Percentiles rank a stretch among this genome's conserved stretches.
These are phyloP conservation scores for Aspergillus texensis DNA, from an alignment of 2,329 filamentous ascomycete genomes.

Conservation along the genomic window DNA sequence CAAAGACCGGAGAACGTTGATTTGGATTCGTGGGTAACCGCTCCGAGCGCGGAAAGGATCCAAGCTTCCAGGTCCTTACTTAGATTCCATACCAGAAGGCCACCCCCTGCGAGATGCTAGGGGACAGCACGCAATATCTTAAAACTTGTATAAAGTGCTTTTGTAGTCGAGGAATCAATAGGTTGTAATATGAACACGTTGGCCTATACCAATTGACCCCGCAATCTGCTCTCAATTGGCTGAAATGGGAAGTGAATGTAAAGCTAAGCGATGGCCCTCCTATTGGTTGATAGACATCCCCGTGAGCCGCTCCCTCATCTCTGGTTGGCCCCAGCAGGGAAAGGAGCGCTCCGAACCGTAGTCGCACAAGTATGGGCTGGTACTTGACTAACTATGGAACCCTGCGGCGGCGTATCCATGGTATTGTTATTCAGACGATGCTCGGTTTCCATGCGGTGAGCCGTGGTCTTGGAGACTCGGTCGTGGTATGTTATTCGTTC, in stretches of 20 bases:
- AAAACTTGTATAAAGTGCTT: background rate
- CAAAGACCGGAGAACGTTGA: background rate
- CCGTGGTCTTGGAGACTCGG: background rate
- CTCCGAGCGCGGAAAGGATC: slow-evolving; percentile 5
- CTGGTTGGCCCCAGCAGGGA: slow-evolving; percentile 21
- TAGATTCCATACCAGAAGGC: background rate
- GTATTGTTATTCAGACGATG: slow-evolving; percentile 13
- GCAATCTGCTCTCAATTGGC: slow-evolving; percentile 1
- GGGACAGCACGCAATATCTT: background rate
- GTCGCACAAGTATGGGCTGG: slow-evolving; percentile 31
- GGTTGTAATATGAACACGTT: background rate
- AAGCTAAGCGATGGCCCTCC: slow-evolving; percentile 19
- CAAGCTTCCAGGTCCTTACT: background rate
- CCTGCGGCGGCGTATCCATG: background rate
- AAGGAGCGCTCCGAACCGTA: slow-evolving; percentile 38
- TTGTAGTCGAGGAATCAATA: background rate
- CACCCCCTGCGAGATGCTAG: background rate
- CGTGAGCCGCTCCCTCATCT: slow-evolving; percentile 8
- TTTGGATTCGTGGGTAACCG: slow-evolving; percentile 7
- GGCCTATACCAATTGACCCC: slow-evolving; percentile 4
- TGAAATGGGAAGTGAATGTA: background rate
- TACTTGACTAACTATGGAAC: slow-evolving; percentile 25
- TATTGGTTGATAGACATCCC: slow-evolving; percentile 12
- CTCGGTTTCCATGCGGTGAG: slow-evolving; percentile 20
- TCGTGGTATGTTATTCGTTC: slow-evolving; percentile 10